Percentiles rank a stretch among this genome's conserved stretches.
These are phyloP conservation scores for Amanita brunnescens DNA, from an alignment of 768 basidiomycete species.

Conservation along the genomic window DNA sequence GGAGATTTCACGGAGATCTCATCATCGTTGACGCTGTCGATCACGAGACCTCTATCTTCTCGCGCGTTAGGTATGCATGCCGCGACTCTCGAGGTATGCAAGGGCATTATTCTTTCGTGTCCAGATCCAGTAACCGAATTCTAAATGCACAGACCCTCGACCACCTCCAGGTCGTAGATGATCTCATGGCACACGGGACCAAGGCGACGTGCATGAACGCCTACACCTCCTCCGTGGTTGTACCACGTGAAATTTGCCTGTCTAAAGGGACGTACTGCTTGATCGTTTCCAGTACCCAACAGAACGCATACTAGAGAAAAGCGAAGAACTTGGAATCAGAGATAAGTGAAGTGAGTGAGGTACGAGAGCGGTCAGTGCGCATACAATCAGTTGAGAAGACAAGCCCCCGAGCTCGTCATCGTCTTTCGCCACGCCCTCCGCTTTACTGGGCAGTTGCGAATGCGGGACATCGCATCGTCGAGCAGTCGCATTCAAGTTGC, in stretches of 20 bases:
- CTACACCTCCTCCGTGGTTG: constrained; percentile 20
- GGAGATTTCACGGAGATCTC: constrained; percentile 32
- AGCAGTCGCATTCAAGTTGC: too few species aligned
- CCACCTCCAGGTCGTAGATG: constrained; percentile 31
- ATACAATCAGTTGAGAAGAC: too few species aligned
- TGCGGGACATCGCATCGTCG: too few species aligned
- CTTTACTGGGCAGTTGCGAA: too few species aligned
- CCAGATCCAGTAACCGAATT: not conserved
- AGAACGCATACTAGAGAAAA: too few species aligned
- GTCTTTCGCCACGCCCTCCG: too few species aligned
- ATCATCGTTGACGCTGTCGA: constrained; percentile 34
- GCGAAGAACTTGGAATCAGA: too few species aligned
- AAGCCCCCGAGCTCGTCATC: too few species aligned
- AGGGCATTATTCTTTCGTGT: not conserved
- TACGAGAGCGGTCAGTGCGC: too few species aligned
- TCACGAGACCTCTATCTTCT: constrained; percentile 19
- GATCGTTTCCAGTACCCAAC: too few species aligned
- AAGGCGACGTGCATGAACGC: constrained; percentile 19
- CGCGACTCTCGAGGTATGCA: constrained; percentile 40
- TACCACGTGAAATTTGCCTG: constrained; percentile 31
- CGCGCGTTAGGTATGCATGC: constrained; percentile 42
- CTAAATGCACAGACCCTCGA: constrained; percentile 31
- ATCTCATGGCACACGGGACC: constrained; percentile 29
- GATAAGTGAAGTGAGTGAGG: too few species aligned
- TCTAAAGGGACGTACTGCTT: too few species aligned